Evolutionary conservation across 73 alveolate species (phyloP).

Genomic region (Durusdinium trenchii): DNA sequence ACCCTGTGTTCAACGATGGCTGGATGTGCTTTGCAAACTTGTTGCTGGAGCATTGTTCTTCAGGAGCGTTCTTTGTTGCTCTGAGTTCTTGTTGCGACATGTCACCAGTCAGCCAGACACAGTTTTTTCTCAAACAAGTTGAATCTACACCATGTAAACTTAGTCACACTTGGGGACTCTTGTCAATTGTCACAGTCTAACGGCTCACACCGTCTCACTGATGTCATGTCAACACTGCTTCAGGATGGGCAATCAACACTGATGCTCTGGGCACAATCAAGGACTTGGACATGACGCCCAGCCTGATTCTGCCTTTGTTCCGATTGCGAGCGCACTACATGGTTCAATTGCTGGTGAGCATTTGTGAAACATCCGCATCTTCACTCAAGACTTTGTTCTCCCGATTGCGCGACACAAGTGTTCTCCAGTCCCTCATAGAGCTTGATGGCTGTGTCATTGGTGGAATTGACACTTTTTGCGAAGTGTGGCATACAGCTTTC

Average conservation of each 20-base stretch:
- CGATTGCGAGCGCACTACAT: neutral
- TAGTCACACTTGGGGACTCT: too few species aligned
- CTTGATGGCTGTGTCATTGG: neutral
- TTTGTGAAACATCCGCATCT: neutral
- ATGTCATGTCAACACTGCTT: too few species aligned
- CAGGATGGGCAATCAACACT: too few species aligned
- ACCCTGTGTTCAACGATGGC: neutral
- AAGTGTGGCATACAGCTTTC: neutral
- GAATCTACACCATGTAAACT: too few species aligned
- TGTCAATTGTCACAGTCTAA: too few species aligned
- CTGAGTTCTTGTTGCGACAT: too few species aligned
- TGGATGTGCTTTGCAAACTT: conserved; percentile 29
- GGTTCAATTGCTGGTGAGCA: neutral
- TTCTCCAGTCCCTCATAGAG: neutral
- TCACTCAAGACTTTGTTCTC: neutral
- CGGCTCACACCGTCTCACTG: too few species aligned
- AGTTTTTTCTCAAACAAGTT: too few species aligned
- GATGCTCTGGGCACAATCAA: too few species aligned
- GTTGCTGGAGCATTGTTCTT: neutral
- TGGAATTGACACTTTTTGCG: neutral
- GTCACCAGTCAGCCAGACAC: too few species aligned
- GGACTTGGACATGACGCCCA: too few species aligned
- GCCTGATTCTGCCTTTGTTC: neutral
- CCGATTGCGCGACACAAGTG: neutral
- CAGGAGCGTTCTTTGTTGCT: too few species aligned